Conservation (phyloP, 306 rosid species). For the Fragaria vesca region DNA sequence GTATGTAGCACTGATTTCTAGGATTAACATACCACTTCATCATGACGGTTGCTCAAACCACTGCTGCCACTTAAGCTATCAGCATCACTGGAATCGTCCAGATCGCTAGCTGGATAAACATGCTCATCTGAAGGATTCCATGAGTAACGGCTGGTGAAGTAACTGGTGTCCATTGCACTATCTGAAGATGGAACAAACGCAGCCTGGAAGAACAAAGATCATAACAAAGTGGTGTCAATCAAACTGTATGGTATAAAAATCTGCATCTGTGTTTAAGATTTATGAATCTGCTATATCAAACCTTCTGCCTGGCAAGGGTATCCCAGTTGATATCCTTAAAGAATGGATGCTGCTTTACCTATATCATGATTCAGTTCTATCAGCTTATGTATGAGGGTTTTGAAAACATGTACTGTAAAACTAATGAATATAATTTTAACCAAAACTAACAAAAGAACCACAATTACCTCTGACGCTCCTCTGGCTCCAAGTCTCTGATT, state of each 20-base stretch:
- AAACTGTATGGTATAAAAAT: not conserved
- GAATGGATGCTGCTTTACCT: slow-evolving; percentile 94
- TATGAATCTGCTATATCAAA: slow-evolving; percentile 23
- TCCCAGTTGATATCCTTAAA: slow-evolving; percentile 98
- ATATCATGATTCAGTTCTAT: slow-evolving; percentile 33
- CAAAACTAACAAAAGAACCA: not conserved
- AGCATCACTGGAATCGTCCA: slow-evolving; percentile 86
- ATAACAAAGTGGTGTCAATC: slow-evolving; percentile 11
- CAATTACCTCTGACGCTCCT: slow-evolving; percentile 88
- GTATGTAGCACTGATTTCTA: slow-evolving; percentile 2
- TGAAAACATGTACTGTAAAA: not conserved
- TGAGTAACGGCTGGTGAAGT: slow-evolving; percentile 86
- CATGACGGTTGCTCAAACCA: slow-evolving; percentile 86
- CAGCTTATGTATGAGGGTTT: slow-evolving; percentile 6
- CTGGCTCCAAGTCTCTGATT: slow-evolving; percentile 91
- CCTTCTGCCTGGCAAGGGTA: slow-evolving; percentile 98
- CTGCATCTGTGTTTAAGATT: slow-evolving; percentile 5
- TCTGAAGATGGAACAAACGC: slow-evolving; percentile 98
- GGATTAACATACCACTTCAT: slow-evolving; percentile 78
- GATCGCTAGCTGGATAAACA: slow-evolving; percentile 64
- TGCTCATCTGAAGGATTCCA: slow-evolving; percentile 79
- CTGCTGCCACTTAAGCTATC: slow-evolving; percentile 95
- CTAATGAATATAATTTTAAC: not conserved
- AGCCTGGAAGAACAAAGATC: slow-evolving; percentile 58
- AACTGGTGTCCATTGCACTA: slow-evolving; percentile 93